Evolutionary conservation across 2,329 filamentous ascomycete genomes (phyloP), one percentile per base, ranked within the genome.

Genomic region (Colletotrichum spinosum): DNA sequence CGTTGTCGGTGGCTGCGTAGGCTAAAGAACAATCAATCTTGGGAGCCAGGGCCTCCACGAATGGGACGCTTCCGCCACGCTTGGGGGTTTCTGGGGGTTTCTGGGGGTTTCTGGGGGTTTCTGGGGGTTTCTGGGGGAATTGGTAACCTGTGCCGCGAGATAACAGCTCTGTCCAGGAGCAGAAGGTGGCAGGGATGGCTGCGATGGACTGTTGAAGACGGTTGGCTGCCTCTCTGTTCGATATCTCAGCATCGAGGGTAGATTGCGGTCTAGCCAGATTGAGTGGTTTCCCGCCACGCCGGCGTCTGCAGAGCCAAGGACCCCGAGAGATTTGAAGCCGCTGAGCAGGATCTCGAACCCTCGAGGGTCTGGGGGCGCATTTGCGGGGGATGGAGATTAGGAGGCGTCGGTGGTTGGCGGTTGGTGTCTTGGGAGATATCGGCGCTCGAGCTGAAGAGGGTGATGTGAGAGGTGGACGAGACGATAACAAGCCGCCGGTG

Each of bases 131-230:
- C 11, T 46, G 39, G 51, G 38, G n/a, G n/a, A n/a, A n/a, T n/a
- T n/a, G n/a, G n/a, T 13, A 15, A 13, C 42, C 10, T 33, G 48
- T 38, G 41, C 48, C 37, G n/a, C 44, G 35, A 52, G 62, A 62
- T 65, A 62, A 62, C 46, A 48, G 34, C 10, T n/a, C 2, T 42
- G 13, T 17, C 62, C 58, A 38, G 42, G 51, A 62, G 55, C 11
- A 62, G 62, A 35, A 62, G 48, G 58, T 62, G 33, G 25, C 37
- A 17, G 15, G 58, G 41, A 25, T 7, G 17, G 25, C 25, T 25
- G 25, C 1, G 25, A 25, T 25, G 25, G n/a, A 38, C n/a, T 33
- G 11, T 37, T 46, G 45, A 8, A 41, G 37, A 17, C 61, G 51
- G 57, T 51, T 61, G 57, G 51, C 6, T 25, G 25, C n/a, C 17